These are phyloP conservation scores for Protoeuglena noctilucae DNA, from an alignment of 139 green algal genomes.

Conservation along the genomic window DNA sequence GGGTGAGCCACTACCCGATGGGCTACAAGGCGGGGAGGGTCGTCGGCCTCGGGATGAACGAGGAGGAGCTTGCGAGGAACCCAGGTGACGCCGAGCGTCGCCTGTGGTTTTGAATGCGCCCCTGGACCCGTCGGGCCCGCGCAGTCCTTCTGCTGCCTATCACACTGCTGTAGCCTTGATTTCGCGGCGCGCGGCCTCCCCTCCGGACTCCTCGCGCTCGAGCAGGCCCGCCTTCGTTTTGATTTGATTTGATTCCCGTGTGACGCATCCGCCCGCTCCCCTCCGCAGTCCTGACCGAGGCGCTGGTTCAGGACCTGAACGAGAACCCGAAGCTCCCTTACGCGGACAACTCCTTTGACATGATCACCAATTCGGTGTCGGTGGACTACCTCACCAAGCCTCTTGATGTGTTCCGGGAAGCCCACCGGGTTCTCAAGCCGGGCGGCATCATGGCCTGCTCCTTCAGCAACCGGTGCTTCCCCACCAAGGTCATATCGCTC, in stretches of 20 bases:
- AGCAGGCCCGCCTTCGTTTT: too few species aligned
- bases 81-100: too few species aligned
- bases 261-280: too few species aligned
- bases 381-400: constrained; percentile 67
- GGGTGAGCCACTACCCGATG: constrained; percentile 66
- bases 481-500: constrained; percentile 63
- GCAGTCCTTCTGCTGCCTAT: too few species aligned
- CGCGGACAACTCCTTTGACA: constrained; percentile 64
- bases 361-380: constrained; percentile 53
- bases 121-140: too few species aligned
- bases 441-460: constrained; percentile 57
- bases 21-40: constrained; percentile 54
- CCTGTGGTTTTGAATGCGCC: too few species aligned
- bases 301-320: constrained; percentile 57
- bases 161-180: too few species aligned
- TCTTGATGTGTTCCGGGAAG: constrained; percentile 57
- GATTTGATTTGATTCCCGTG: too few species aligned
- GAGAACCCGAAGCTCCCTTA: constrained; percentile 53
- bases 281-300: constrained; percentile 49
- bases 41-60: constrained; percentile 64
- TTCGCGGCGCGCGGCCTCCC: too few species aligned
- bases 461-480: constrained; percentile 84
- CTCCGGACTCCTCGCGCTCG: too few species aligned
- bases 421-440: constrained; percentile 65
- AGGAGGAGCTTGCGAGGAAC: constrained; percentile 56